Evolutionary conservation across 345 rosid genomes (phyloP), one percentile per base, ranked within the genome.

Genomic region (Leavenworthia alabamica): DNA sequence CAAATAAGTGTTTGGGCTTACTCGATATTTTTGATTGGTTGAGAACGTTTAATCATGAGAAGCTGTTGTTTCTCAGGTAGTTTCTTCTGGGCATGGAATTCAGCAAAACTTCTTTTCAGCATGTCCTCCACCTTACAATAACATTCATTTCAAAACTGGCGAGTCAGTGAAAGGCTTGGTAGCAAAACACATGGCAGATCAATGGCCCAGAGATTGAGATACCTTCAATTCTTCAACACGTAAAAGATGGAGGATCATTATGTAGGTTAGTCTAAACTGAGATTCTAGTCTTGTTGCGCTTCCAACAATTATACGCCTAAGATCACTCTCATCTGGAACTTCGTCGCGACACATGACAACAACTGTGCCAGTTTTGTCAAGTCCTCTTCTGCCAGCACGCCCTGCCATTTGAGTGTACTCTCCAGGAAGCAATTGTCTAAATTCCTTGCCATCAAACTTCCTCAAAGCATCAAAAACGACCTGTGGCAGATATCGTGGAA

Each of bases 361-460:
- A 62, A 89, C 94, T 16, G 99, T 92, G 73, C 99, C 99, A 68
- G 82, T 85, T 78, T 81, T 83, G 78, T 92, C 99, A 59, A 92
- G 85, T 59, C 99, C 99, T 73, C 99, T 83, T 80, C 99, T 81
- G 51, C 99, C 99, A 48, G 99, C 99, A 68, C 99, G 99, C 31
- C 99, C 99, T 20, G 97, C 97, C 99, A 92, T 92, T 75, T 92
- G 99, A 75, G 97, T 92, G 79, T 92, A 92, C 75, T 92, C 99
- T 62, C 99, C 99, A 60, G 99, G 86, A 67, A 89, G 91, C 60
- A 92, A 74, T 50, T 62, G 77, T 73, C 97, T 82, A 64, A 82
- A 85, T 79, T 82, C 97, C 78, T 82, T 92, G 33, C 98, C 98
- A 77, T 86, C 97, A 68, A 89, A 92, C 79, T 92, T 92, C 75